Evolutionary conservation across 306 rosid species (phyloP), one percentile per base, ranked within the genome.

Genomic region (Heteromeles arbutifolia): DNA sequence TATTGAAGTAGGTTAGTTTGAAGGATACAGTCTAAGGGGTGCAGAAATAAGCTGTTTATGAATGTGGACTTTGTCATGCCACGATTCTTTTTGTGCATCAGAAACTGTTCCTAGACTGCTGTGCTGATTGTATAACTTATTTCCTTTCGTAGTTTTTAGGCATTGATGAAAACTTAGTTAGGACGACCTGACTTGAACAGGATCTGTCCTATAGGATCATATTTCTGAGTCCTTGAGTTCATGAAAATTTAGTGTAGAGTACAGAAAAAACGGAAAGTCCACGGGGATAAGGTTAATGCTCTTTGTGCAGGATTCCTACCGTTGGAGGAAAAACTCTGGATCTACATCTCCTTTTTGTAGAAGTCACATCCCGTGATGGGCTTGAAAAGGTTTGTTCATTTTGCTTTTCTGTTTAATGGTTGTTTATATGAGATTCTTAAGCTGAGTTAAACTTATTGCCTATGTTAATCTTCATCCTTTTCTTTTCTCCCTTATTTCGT

Each of bases 341-440:
- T 87, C 86, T 93, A 14, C 82, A 91, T 84, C 80, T 76, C 75
- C 96, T 91, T 78, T 93, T 93, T 69, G 67, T 86, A 7, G 93
- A 93, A 88, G 98, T 93, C 65, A 91, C 98, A 65, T 76, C 85
- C 70, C 93, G 92, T 24, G 98, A 93, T 41, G 98, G 97, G 74
- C 65, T 91, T 69, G 93, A 89, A 77, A 93, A 90, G 98, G 98
- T 90, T 81, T 54, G 25, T 66, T 44, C 66, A 18, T 57, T 65
- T 29, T 66, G 13, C 48, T 69, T 29, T 56, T 32, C 69, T 52
- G 48, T 45, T 18, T 72, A n/a, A 43, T 53, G 26, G 48, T 12
- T 54, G 69, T 53, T 19, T 71, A 18, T 62, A 29, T 12, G 22
- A 56, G 39, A 14, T 8, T 54, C 8, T 74, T 58, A 34, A 43